Conservation (phyloP, 768 basidiomycete species). For the Leccinum variicolor region DNA sequence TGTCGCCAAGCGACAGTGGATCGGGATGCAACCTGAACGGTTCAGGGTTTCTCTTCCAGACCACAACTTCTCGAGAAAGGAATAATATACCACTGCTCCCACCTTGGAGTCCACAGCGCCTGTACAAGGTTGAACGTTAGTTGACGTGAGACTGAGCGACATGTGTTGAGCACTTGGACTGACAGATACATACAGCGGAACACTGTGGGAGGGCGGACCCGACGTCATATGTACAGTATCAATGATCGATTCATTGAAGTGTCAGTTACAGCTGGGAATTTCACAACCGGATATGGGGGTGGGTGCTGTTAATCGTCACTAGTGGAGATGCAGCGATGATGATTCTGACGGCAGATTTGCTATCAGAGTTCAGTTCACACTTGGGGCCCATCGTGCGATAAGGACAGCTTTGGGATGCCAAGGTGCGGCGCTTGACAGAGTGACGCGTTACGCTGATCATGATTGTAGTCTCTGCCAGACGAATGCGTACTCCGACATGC, state of each 20-base stretch:
- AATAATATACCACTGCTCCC: background rate
- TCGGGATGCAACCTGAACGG: background rate
- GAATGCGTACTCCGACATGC: background rate
- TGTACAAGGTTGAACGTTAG: background rate
- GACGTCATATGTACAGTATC: background rate
- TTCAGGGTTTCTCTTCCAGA: conserved; percentile 1
- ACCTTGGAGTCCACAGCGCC: background rate
- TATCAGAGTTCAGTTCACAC: background rate
- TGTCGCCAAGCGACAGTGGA: background rate
- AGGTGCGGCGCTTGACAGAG: background rate
- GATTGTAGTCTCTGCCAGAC: background rate
- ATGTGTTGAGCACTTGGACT: background rate
- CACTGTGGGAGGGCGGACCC: background rate
- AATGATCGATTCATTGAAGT: background rate
- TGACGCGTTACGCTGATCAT: background rate
- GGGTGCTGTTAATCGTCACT: background rate
- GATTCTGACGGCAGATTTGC: background rate
- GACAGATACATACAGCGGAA: background rate
- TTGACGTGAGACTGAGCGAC: background rate
- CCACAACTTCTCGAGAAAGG: background rate
- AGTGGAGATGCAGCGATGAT: background rate
- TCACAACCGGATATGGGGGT: conserved; percentile 1
- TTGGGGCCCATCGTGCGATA: background rate
- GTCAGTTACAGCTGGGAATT: conserved; percentile 7
- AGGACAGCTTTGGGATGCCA: background rate